phyloP scores from a whole-genome alignment of 2,329 filamentous ascomycete genomes.

The Fusarium falciforme region DNA sequence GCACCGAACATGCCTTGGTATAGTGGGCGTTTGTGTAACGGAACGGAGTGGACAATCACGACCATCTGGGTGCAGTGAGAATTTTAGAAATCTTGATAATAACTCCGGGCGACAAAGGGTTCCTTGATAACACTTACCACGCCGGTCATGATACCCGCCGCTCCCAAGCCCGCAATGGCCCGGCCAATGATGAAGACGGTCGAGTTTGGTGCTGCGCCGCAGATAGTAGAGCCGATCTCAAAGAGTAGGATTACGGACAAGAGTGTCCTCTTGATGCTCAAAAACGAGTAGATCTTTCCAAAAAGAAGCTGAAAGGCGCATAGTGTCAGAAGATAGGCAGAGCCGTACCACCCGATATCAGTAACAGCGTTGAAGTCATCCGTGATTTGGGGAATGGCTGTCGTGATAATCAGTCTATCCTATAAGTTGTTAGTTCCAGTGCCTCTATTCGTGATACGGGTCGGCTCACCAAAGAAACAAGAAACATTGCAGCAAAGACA shows the following conservation, averaged over 20 bases:
- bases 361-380: slow-evolving; percentile 45
- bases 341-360: slow-evolving; percentile 49
- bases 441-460: not conserved
- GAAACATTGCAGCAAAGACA: slow-evolving; percentile 13
- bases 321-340: slow-evolving; percentile 52
- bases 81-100: not conserved
- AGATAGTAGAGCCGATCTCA: slow-evolving; percentile 48
- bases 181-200: slow-evolving; percentile 62
- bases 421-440: slow-evolving; percentile 4
- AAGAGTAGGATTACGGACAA: slow-evolving; percentile 39
- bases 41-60: slow-evolving; percentile 45
- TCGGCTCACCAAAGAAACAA: slow-evolving; percentile 7
- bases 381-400: slow-evolving; percentile 48
- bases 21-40: slow-evolving; percentile 50
- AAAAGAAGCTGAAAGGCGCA: slow-evolving; percentile 51
- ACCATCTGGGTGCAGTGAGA: not conserved
- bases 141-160: slow-evolving; percentile 64
- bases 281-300: slow-evolving; percentile 57
- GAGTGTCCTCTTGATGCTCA: slow-evolving; percentile 40
- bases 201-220: slow-evolving; percentile 50
- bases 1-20: slow-evolving; percentile 48
- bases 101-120: not conserved
- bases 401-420: slow-evolving; percentile 53
- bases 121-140: slow-evolving; percentile 26
- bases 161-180: slow-evolving; percentile 62